Evolutionary conservation across 75 land plant species (phyloP), one percentile per base, ranked within the genome.

Genomic region (Larix kaempferi): DNA sequence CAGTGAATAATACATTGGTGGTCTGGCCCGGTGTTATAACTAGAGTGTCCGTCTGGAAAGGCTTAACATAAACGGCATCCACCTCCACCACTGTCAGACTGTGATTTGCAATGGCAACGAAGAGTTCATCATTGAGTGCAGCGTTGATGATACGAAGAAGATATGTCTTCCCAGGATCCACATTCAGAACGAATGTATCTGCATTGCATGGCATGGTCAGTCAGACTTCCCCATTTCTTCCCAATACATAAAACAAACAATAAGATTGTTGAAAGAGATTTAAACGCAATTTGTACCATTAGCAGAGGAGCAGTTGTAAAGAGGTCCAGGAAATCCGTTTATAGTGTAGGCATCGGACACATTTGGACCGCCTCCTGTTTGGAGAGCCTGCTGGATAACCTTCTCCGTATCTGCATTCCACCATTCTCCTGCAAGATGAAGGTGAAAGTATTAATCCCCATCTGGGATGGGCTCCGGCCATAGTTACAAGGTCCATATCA

Each of bases 61-160:
- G 91, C 62, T 89, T 82, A 0, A 76, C 75, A 76, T 87, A 87
- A 16, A 74, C 63, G 49, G 82, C 87, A 76, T 89, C 91, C 37
- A 75, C 74, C 49, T 87, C 91, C n/a, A 86, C 87, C 3, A 86
- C 79, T 2, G 90, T 88, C 73, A 88, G 52, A 56, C 80, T 75
- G 80, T 84, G 91, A 85, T 86, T 82, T 23, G 87, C 93, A 27
- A 91, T 78, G 59, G 82, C 57, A 82, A 91, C 86, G 77, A 84
- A 89, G 59, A 89, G 84, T 75, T 89, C 93, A 39, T 84, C 82
- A 57, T 89, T 86, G 81, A 91, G 83, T 63, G 91, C 91, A 71
- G 86, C 87, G 63, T 88, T 88, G 78, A 88, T 79, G 56, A 91
- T 74, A 0, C 91, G 83, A 33, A 91, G 91, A 25, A 91, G 83